Conservation (phyloP, 2,329 filamentous ascomycete genomes). For the Botrytis elliptica region DNA sequence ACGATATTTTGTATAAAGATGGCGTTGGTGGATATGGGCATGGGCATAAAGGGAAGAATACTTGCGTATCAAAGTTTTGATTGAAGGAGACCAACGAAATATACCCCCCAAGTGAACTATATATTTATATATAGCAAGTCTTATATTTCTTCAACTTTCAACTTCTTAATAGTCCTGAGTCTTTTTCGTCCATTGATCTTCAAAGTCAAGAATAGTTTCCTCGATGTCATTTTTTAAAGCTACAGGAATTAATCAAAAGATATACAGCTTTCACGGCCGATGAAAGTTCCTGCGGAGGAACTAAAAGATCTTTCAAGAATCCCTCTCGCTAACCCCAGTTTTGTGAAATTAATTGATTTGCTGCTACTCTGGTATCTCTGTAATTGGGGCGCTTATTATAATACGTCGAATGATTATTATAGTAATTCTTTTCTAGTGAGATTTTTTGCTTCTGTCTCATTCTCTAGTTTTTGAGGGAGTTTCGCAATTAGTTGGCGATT, state of each 20-base stretch:
- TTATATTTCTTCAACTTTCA: not conserved
- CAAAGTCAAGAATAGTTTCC: not conserved
- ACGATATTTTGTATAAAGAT: not conserved
- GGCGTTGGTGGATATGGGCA: not conserved
- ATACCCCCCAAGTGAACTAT: not conserved
- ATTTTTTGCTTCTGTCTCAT: too few species aligned
- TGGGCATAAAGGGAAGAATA: not conserved
- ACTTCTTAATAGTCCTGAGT: not conserved
- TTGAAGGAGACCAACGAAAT: not conserved
- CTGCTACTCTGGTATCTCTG: not conserved
- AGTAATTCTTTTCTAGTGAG: too few species aligned
- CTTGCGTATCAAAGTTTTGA: not conserved
- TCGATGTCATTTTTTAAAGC: not conserved
- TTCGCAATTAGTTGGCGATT: too few species aligned
- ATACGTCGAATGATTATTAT: too few species aligned
- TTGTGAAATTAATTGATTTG: accelerated
- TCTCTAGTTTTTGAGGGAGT: too few species aligned
- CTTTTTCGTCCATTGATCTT: not conserved
- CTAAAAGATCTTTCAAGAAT: not conserved
- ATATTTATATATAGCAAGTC: not conserved
- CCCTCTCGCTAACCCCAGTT: not conserved
- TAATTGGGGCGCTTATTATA: not conserved
- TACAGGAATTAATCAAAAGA: not conserved
- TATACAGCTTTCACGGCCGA: not conserved
- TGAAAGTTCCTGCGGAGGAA: not conserved